Base-by-base conservation (phyloP, 495 filamentous ascomycete genomes). In the Rhypophila decipiens region DNA sequence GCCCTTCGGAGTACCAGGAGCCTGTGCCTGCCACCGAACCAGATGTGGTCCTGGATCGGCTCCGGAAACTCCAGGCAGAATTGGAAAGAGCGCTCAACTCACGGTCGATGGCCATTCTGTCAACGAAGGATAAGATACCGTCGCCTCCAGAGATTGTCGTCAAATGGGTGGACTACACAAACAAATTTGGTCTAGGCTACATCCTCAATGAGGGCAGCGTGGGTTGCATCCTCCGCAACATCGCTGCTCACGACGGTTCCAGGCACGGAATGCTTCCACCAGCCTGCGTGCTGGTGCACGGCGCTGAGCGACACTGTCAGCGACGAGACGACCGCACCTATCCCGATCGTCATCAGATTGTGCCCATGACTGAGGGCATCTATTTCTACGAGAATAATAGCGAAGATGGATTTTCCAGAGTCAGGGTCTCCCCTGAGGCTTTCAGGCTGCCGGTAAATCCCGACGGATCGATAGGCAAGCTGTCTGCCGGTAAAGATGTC, bases 131-230 rank as follows among this genome's bases (percentile, higher is more conserved):
- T 21, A 60, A 60, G 27, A 59, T 66, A 3, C 66, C 70, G 20
- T 49, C 71, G 0, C 62, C 64, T 15, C 73, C 74, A 5, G 71
- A 73, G 24, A 72, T 83, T 23, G 86, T 95, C 19, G 83, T 89
- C 19, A 93, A 91, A 60, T 95, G 88, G 88, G 88, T 95, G n/a
- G 88, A 95, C 56, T 95, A 93, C 55, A 89, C 88, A 21, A 93
- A 93, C 63, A 87, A 88, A 53, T 90, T 89, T 56, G 88, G 88
- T 1, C 75, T 91, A 33, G 88, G 88, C 4, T 95, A 94, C 52
- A 86, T 90, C 33, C 65, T 95, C 24, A 87, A 85, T 40, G 86
- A 93, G 58, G 87, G 88, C 9, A 88, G 83, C 42, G 83, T 90
- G 31, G 88, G 87, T 4, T 89, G 86, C 53, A 82, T 91, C 13